Evolutionary conservation across 2,329 filamentous ascomycete genomes (phyloP), one percentile per base, ranked within the genome.

Genomic region (Tolypocladium tundrense): DNA sequence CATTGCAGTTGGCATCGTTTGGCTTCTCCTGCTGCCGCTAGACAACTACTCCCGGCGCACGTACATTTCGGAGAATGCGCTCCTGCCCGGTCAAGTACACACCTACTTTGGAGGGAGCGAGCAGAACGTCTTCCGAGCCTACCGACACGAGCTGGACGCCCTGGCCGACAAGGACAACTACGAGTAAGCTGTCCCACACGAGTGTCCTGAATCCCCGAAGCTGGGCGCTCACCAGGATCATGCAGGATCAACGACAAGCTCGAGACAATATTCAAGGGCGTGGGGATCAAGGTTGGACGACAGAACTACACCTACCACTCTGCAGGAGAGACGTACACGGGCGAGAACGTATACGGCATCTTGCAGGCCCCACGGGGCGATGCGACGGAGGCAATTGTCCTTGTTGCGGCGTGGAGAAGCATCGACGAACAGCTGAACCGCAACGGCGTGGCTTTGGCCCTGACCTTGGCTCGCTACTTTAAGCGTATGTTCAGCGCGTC

Each of bases 91-190:
- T 2, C 94, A 99, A 73, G 94, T 97, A 10, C 93, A 97, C 75
- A 96, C 94, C 1, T 99, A 99, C 73, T 99, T 99, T 70, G 87
- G 90, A 8, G 94, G 94, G 21, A 96, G 91, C 72, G 94, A 99
- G 70, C 92, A 97, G 76, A 89, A 97, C 72, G 84, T 97, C 63
- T 92, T 97, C 68, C 83, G 91, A 53, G 94, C 91, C 9, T 97
- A 95, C 72, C 85, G 88, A 67, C 86, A 90, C 68, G 94, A 97
- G 75, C 79, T 96, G 55, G 84, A 88, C 64, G 79, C 75, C 10
- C 68, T 92, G 60, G 79, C 75, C 57, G 75, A 76, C 62, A 75
- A 73, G 66, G 74, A 71, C 61, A 85, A 86, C 63, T 67, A 74
- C 60, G 78, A 80, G 81, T 84, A 72, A 60, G 78, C 67, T 13